A percentile compares a stretch with the other conserved stretches of the same genome.
Conservation (phyloP, 164 flowering plant species). For the Chloranthus sessilifolius region DNA sequence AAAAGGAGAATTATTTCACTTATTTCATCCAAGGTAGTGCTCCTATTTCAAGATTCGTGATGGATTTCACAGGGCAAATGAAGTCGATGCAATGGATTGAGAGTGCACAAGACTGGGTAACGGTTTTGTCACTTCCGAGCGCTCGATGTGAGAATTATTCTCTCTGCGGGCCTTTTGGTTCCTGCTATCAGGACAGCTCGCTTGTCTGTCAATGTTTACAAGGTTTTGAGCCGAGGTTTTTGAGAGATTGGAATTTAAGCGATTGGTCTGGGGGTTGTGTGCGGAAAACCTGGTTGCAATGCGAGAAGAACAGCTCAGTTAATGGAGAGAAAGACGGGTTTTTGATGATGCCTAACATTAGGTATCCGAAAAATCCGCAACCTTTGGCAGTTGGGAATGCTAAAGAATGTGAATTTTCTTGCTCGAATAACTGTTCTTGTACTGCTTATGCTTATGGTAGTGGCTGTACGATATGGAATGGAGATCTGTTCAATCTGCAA, state of each 20-base stretch:
- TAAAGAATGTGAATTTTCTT: constrained; percentile 12
- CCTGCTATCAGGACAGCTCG: constrained; percentile 9
- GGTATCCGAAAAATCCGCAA: neutral
- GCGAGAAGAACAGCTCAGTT: constrained; percentile 2
- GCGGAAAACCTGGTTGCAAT: constrained; percentile 13
- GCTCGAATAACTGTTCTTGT: constrained; percentile 15
- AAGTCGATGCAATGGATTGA: constrained; percentile 11
- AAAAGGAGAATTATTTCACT: constrained; percentile 14
- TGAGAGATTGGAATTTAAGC: constrained; percentile 8
- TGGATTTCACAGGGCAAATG: constrained; percentile 19
- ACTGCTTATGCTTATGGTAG: constrained; percentile 10
- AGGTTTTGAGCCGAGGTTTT: constrained; percentile 15
- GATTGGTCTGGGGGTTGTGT: constrained; percentile 22
- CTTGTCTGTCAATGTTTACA: constrained; percentile 11
- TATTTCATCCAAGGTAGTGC: neutral
- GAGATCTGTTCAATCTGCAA: constrained; percentile 8
- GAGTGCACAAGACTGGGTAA: constrained; percentile 5
- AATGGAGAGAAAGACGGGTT: constrained; percentile 4
- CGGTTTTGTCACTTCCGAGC: constrained; percentile 21
- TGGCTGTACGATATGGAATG: constrained; percentile 14
- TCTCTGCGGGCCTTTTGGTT: constrained; percentile 22
- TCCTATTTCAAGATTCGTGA: constrained; percentile 10
- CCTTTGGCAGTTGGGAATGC: neutral
- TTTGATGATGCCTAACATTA: neutral
- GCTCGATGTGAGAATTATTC: constrained; percentile 10